These are phyloP conservation scores for Fusarium stilboides DNA, from an alignment of 2,329 filamentous ascomycete species.

Conservation along the genomic window DNA sequence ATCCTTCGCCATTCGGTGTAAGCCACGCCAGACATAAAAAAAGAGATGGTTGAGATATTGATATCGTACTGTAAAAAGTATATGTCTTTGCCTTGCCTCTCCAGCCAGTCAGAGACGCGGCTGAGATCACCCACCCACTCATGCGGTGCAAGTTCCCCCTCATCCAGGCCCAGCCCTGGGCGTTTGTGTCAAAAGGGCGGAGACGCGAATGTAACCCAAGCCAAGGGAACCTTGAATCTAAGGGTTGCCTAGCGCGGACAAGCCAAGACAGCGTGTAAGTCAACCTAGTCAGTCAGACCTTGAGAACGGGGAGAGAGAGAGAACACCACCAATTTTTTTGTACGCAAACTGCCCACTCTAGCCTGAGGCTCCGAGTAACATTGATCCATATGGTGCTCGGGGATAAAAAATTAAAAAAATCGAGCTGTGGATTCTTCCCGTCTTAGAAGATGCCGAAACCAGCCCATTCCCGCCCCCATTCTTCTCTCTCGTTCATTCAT, in stretches of 20 bases:
- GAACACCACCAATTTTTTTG: slow-evolving; percentile 8
- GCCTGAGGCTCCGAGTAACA: slow-evolving; percentile 22
- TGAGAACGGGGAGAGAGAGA: not conserved
- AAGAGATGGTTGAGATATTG: not conserved
- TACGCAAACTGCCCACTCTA: slow-evolving; percentile 16
- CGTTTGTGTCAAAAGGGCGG: slow-evolving; percentile 33
- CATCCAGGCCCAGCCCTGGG: slow-evolving; percentile 1
- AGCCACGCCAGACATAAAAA: not conserved
- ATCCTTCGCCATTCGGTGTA: not conserved
- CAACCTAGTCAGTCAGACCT: not conserved
- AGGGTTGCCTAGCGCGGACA: slow-evolving; percentile 29
- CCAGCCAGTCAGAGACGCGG: slow-evolving; percentile 32
- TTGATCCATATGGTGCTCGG: slow-evolving; percentile 13
- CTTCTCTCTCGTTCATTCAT: slow-evolving; percentile 3
- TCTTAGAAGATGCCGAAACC: slow-evolving; percentile 18
- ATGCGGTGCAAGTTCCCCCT: slow-evolving; percentile 9
- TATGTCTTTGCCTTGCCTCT: slow-evolving; percentile 40
- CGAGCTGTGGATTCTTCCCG: slow-evolving; percentile 22
- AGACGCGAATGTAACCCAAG: slow-evolving; percentile 24
- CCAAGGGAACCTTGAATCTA: slow-evolving; percentile 34
- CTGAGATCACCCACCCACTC: slow-evolving; percentile 32
- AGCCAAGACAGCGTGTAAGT: slow-evolving; percentile 37
- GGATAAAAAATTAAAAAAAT: slow-evolving; percentile 11
- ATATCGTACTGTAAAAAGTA: slow-evolving; percentile 47
- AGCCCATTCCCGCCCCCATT: slow-evolving; percentile 20